Base-by-base conservation (phyloP, 1,284 basidiomycete species). In the Athelia sp. region DNA sequence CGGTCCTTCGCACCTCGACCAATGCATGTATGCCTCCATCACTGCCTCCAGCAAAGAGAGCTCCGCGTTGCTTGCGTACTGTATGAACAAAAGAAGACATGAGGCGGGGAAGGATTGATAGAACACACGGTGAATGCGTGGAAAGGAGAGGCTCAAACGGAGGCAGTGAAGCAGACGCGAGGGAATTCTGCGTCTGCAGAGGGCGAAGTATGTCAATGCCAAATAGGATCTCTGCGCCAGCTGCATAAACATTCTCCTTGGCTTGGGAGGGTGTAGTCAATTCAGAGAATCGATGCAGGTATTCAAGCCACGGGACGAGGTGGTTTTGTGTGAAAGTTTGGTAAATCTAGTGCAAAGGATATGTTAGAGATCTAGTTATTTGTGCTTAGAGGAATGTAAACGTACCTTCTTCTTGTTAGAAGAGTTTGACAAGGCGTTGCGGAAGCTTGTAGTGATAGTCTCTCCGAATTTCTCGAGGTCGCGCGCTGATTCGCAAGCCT, bases 331-430 rank as follows among this genome's bases (percentile, higher is more conserved):
- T 60, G 62, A 87, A 84, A 11, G 65, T 56, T 46, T 67, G 54
- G 56, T 67, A 68, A 43, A 76, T 64, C 80, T 80, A 53, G 45
- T 54, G 45, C 56, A 56, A 34, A 29, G 47, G 4, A 22, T n/a
- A 45, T 1, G 24, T 49, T 21, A 40, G 24, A 23, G 14, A 2
- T 15, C 4, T 13, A 4, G 26, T 6, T 29, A 29, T 4, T 6
- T 13, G 26, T 29, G 13, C 3, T 49, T 48, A 49, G 45, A 38
- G 50, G n/a, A 34, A 32, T 45, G 29, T 15, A 50, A 40, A 52
- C 35, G 13, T 45, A 82, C 87, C 73, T 88, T 89, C 66, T 82
- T 86, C 62, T 83, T 87, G 56, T 78, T 79, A 4, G 75, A 71
- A 15, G 76, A 67, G 59, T 82, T 80, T 14, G 61, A 56, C 3